Evolutionary conservation across 768 basidiomycete genomes (phyloP).

Genomic region (Leccinum obscurum): DNA sequence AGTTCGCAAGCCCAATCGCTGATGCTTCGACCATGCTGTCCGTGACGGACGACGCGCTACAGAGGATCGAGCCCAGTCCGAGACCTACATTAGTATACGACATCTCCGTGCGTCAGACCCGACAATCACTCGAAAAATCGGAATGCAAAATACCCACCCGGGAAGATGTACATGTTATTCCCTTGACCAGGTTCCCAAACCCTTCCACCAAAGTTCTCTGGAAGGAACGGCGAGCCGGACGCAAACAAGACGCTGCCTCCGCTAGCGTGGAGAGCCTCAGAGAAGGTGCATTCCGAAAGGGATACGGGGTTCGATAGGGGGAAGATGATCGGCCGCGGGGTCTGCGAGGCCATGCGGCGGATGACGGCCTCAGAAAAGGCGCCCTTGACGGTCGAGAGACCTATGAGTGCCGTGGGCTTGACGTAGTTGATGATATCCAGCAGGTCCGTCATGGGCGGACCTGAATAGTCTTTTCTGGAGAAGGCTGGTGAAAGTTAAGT

Average conservation of each 20-base stretch:
- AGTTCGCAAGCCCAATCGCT: conserved; percentile 74
- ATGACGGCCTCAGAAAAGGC: conserved; percentile 77
- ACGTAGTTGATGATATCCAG: conserved; percentile 78
- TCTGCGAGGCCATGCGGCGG: conserved; percentile 73
- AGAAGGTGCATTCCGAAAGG: conserved; percentile 80
- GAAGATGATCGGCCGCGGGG: conserved; percentile 87
- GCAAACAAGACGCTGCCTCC: conserved; percentile 82
- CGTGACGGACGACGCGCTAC: conserved; percentile 67
- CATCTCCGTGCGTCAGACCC: conserved; percentile 4
- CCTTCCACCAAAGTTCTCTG: conserved; percentile 53
- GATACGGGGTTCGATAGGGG: conserved; percentile 87
- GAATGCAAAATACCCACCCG: conserved; percentile 37
- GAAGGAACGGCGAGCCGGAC: conserved; percentile 82
- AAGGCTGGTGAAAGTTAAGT: conserved; percentile 53
- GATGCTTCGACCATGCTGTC: conserved; percentile 90
- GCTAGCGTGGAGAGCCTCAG: conserved; percentile 71
- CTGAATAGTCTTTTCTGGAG: conserved; percentile 76
- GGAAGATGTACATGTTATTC: conserved; percentile 92
- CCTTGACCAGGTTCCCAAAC: conserved; percentile 81
- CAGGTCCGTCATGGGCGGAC: conserved; percentile 72
- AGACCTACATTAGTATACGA: conserved; percentile 16
- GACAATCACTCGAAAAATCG: background rate
- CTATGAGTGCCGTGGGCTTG: conserved; percentile 85
- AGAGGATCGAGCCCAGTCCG: conserved; percentile 77
- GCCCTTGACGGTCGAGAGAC: conserved; percentile 84